Base-by-base conservation (phyloP, 2,329 filamentous ascomycete genomes). In the Sarocladium kiliense region DNA sequence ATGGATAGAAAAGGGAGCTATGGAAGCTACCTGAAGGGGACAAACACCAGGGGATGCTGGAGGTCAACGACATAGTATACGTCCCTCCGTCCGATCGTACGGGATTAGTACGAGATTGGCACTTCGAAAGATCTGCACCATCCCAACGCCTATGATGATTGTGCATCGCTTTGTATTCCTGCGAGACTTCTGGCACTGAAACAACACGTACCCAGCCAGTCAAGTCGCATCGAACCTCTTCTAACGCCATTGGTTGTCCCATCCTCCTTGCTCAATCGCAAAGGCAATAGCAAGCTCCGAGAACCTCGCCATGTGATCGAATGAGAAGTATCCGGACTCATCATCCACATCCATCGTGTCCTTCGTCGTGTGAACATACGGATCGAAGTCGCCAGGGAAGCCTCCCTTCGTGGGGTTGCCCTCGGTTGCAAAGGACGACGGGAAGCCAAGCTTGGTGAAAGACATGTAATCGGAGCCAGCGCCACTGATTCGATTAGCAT, bases 391-490 rank as follows among this genome's bases (percentile, higher is more conserved):
- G 39, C 69, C 69, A 0, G 63, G 62, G 53, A 66, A 64, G 1
- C 60, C 61, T n/a, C 62, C 63, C 7, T 59, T 58, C 2, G 66
- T 59, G 1, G 70, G 71, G 58, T 74, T 65, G 9, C 71, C 71
- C 58, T 74, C 71, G 0, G 65, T 64, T 1, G 71, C 71, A 54
- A 74, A 73, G 0, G 70, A 62, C 1, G 71, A 63, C 2, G 71
- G 71, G 57, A 67, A 74, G n/a, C 67, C 68, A n/a, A 68, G 59
- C 60, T 68, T 60, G 1, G 71, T 72, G 56, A 64, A 74, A 1
- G 69, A 71, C 71, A 72, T 71, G 61, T 74, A 73, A 51, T 74
- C 71, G 16, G 71, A 74, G 1, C 71, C 71, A 11, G 69, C 71
- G 34, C 63, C 62, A 3, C 67, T 70, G 42, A 18, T 49, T 45